Evolutionary conservation across 371 early-diverging fungal genomes (phyloP).

Genomic region (Rhizomucor miehei): DNA sequence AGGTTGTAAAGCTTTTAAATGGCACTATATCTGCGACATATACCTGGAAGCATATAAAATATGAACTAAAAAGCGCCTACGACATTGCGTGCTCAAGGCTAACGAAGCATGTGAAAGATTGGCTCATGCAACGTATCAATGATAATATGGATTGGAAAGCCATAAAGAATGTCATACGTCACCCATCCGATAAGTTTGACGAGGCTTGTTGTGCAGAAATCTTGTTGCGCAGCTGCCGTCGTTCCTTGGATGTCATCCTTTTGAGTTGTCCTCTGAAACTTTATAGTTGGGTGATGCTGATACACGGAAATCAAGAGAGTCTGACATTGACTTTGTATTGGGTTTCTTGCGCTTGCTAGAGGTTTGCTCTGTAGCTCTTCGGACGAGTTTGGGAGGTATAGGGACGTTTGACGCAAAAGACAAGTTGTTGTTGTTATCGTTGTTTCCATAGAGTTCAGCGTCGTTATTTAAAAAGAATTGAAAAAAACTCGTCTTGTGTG

Average conservation of each 20-base stretch:
- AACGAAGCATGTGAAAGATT: neutral
- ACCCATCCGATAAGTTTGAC: neutral
- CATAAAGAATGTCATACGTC: neutral
- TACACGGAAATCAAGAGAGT: conserved; percentile 13
- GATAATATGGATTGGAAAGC: neutral
- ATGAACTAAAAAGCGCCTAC: neutral
- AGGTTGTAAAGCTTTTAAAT: neutral
- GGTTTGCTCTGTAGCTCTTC: neutral
- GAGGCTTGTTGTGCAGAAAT: conserved; percentile 77
- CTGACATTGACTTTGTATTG: conserved; percentile 8
- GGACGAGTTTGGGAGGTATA: no score
- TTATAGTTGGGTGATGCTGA: conserved; percentile 4
- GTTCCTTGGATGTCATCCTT: conserved; percentile 73
- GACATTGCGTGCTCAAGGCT: neutral
- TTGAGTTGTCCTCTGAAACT: conserved; percentile 39
- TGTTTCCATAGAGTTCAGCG: no score
- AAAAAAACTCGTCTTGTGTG: no score
- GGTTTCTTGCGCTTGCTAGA: neutral
- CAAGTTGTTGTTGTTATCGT: no score
- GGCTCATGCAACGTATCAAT: neutral
- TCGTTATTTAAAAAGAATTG: no score
- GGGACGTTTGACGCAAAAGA: no score
- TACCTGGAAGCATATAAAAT: neutral
- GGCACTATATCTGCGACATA: neutral
- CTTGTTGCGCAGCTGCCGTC: conserved; percentile 85